These are phyloP conservation scores for Syzygium aromaticum DNA, from an alignment of 345 rosid genomes.

Conservation along the genomic window DNA sequence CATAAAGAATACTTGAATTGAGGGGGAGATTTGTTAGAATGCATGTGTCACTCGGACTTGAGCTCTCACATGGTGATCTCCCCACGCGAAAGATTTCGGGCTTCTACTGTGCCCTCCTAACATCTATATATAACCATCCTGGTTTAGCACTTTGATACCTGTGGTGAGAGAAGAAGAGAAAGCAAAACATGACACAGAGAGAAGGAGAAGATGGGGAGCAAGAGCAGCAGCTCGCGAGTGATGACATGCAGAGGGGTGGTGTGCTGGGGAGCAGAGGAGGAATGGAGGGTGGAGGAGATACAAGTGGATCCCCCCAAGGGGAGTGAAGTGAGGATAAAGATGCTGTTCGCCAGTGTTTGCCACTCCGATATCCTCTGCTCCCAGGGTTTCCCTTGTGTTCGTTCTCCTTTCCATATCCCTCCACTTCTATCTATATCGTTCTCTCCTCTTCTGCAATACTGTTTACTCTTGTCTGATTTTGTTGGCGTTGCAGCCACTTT, in stretches of 20 bases:
- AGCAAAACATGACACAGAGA: not conserved
- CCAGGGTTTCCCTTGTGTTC: slow-evolving; percentile 26
- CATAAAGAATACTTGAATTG: too few relatives aligned
- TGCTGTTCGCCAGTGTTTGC: slow-evolving; percentile 58
- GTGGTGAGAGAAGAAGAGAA: not conserved
- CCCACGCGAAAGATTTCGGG: too few relatives aligned
- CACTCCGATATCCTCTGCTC: slow-evolving; percentile 34
- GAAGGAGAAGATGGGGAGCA: not conserved
- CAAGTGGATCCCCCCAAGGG: slow-evolving; percentile 58
- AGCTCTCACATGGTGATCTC: too few relatives aligned
- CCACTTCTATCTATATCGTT: not conserved
- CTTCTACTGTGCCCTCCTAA: too few relatives aligned
- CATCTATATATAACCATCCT: not conserved
- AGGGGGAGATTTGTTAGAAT: too few relatives aligned
- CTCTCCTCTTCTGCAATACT: not conserved
- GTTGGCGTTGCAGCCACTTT: slow-evolving; percentile 22
- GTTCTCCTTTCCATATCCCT: not conserved
- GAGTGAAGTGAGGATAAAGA: slow-evolving; percentile 48
- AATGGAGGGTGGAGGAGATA: slow-evolving; percentile 44
- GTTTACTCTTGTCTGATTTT: not conserved
- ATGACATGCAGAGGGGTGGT: slow-evolving; percentile 29
- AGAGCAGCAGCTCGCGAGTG: not conserved
- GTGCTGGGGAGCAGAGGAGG: slow-evolving; percentile 42
- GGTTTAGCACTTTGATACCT: not conserved
- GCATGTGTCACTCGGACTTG: too few relatives aligned